phyloP scores from a whole-genome alignment of 1,284 basidiomycete genomes.

The Leccinum subrobustum region DNA sequence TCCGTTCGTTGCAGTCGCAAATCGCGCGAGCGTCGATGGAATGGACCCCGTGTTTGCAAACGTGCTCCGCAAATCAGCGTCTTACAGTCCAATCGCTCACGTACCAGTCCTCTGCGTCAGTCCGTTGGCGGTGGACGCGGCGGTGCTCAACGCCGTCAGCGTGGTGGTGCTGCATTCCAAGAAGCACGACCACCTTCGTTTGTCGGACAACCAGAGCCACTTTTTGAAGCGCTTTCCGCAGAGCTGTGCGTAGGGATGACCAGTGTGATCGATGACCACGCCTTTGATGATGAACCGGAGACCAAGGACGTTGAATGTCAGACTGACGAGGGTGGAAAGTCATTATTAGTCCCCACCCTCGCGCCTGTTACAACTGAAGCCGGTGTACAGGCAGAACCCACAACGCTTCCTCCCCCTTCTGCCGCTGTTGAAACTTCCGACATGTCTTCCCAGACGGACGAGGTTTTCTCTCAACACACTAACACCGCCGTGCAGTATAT shows the following conservation, averaged over 20 bases:
- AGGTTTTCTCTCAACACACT: slow-evolving; percentile 27
- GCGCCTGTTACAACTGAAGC: slow-evolving; percentile 35
- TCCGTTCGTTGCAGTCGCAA: slow-evolving; percentile 43
- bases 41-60: slow-evolving; percentile 85
- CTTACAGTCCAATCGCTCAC: slow-evolving; percentile 50
- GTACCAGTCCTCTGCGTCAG: slow-evolving; percentile 56
- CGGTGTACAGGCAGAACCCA: slow-evolving; percentile 34
- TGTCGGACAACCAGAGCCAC: slow-evolving; percentile 64
- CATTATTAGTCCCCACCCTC: slow-evolving; percentile 27
- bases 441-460: slow-evolving; percentile 51
- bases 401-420: slow-evolving; percentile 21
- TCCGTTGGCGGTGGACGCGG: slow-evolving; percentile 49
- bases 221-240: slow-evolving; percentile 45
- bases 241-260: slow-evolving; percentile 60
- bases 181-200: slow-evolving; percentile 66
- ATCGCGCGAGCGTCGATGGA: slow-evolving; percentile 70
- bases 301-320: slow-evolving; percentile 64
- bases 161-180: slow-evolving; percentile 65
- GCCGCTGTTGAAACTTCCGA: slow-evolving; percentile 32
- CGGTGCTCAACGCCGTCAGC: slow-evolving; percentile 49
- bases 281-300: slow-evolving; percentile 49
- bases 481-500: slow-evolving; percentile 46
- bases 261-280: slow-evolving; percentile 41
- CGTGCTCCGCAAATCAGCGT: slow-evolving; percentile 60
- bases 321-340: slow-evolving; percentile 43